phyloP scores from a whole-genome alignment of 1,284 basidiomycete species.

The Lentinus polychrous region DNA sequence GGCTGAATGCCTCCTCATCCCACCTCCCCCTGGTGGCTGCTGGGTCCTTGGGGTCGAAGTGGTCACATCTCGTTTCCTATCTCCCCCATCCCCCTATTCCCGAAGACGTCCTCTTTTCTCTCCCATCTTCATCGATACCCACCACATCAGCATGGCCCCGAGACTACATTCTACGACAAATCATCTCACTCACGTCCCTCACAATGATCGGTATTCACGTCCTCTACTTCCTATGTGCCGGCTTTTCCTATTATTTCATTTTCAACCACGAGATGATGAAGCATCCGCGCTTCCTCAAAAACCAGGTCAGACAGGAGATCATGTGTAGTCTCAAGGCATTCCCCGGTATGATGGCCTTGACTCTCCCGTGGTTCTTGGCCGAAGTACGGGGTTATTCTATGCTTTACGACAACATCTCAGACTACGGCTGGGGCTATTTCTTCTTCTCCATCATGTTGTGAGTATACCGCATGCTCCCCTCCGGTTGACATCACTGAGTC shows the following conservation, averaged over 20 bases:
- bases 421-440: conserved; percentile 67
- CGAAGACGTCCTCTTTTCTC: conserved; percentile 25
- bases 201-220: conserved; percentile 78
- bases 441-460: conserved; percentile 57
- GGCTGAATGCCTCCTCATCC: conserved; percentile 25
- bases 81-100: conserved; percentile 52
- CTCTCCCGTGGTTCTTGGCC: conserved; percentile 89
- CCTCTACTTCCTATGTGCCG: conserved; percentile 85
- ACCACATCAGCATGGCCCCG: conserved; percentile 69
- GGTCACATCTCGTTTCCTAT: conserved; percentile 47
- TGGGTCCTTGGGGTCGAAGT: conserved; percentile 30
- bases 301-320: conserved; percentile 86
- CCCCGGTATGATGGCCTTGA: conserved; percentile 75
- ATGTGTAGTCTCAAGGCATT: conserved; percentile 71
- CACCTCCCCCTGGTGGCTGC: conserved; percentile 26
- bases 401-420: conserved; percentile 73
- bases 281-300: conserved; percentile 89
- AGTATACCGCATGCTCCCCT: conserved; percentile 23
- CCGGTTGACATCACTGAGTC: background rate
- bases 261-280: conserved; percentile 97
- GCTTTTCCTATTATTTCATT: conserved; percentile 77
- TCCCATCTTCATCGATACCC: conserved; percentile 22
- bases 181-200: conserved; percentile 67
- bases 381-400: conserved; percentile 86
- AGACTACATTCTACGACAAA: conserved; percentile 74